Evolutionary conservation across 139 green algal genomes (phyloP), one percentile per base, ranked within the genome.

Genomic region (Chlorella vulgaris): DNA sequence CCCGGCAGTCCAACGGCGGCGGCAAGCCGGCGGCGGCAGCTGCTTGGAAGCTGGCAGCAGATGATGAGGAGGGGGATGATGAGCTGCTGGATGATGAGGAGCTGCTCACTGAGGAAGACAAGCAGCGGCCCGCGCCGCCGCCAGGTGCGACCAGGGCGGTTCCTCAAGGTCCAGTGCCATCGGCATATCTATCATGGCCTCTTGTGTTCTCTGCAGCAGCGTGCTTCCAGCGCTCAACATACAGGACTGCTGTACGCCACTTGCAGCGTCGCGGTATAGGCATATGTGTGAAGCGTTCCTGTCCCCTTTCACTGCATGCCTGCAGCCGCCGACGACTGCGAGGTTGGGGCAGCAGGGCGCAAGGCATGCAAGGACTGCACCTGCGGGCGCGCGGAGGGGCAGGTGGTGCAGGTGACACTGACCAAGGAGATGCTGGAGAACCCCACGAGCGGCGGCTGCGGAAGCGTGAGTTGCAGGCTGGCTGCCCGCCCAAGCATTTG

Each of bases 361-460:
- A 99, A 99, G 88, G 96, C 96, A 4, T 99, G 96, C 90, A 94
- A 94, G 66, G 97, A 99, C 85, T 99, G 96, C 92, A 95, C 87
- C 3, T 99, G 96, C 84, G 96, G 94, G 97, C 83, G 94, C 88
- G 80, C 74, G 18, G 84, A 67, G 33, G 71, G 82, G 10, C 74
- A 87, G 19, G 84, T 74, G 35, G 76, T 83, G 40, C 82, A 75
- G 29, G 88, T 88, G 1, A 81, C 94, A 76, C 87, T 98, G 28
- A 97, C 95, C 24, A 83, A 91, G 38, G 95, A 97, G 13, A 94
- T 97, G 93, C 77, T 98, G 69, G 91, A 98, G 3, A 98, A 98
- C 83, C 96, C 96, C 42, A 83, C 93, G 74, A 94, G 91, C 6
- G 88, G 92, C 2, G 88, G 92, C 2, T 98, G 96, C 78, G 96